Evolutionary conservation across 2,329 filamentous ascomycete species (phyloP), one percentile per base, ranked within the genome.

Genomic region (Mycocentrospora acerina): DNA sequence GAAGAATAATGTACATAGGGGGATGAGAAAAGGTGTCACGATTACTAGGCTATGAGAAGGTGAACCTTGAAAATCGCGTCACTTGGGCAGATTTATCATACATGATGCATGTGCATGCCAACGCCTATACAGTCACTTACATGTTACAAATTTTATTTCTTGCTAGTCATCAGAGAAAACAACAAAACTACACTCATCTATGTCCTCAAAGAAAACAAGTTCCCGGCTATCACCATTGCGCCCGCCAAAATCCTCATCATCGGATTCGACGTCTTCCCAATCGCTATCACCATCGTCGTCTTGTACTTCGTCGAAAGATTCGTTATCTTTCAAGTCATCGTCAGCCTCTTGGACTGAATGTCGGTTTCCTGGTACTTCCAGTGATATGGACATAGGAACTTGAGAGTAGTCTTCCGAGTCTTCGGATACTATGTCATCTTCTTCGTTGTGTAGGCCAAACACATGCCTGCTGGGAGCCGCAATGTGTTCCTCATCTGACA

Each of bases 91-190:
- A n/a, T n/a, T n/a, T n/a, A n/a, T n/a, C n/a, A n/a, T n/a, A n/a
- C n/a, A n/a, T n/a, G n/a, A n/a, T n/a, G n/a, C n/a, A n/a, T n/a
- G n/a, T n/a, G 11, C 25, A 32, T 14, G 33, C 16, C 13, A 27
- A 22, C 19, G 19, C 9, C 19, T 5, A 22, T 22, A 22, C 19
- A 22, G 5, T 22, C 19, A 22, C 19, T 6, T 22, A 22, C 19
- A 22, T 15, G 11, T 27, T 12, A 11, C 25, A 27, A 12, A n/a
- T 12, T 14, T 11, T 11, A 27, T 5, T 11, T 6, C 11, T 14
- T 12, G 15, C 15, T 55, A 57, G 26, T 54, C 50, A 14, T 54
- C 46, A 4, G 46, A 48, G 31, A 59, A 59, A 4, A 59, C 48
- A 12, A 59, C 48, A 22, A 53, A 59, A 32, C 40, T 55, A 13